Evolutionary conservation across 108 stramenopile genomes (phyloP).

Genomic region (Nannochloropsis salina): DNA sequence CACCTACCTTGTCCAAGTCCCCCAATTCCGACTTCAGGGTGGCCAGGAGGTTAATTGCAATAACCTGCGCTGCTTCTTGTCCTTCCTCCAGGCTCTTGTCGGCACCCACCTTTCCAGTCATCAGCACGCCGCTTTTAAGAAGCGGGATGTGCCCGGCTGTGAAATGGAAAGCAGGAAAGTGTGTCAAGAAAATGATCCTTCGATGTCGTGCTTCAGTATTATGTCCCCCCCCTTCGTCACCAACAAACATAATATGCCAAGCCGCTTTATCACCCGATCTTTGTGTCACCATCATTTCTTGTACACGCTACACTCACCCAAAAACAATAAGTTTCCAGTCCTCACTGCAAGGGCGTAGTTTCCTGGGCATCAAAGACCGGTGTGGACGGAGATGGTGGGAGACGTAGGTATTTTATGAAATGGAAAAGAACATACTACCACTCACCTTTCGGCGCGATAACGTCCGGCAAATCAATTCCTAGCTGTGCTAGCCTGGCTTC

Average conservation of each 20-base stretch:
- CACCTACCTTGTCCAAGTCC: conserved; percentile 50
- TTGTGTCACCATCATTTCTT: background rate
- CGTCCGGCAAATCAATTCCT: background rate
- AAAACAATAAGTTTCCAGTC: background rate
- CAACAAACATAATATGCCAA: too few species aligned
- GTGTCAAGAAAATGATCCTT: background rate
- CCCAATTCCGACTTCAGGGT: conserved; percentile 29
- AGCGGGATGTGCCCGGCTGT: background rate
- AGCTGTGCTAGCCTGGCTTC: background rate
- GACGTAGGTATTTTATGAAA: background rate
- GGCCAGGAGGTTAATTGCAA: conserved; percentile 13
- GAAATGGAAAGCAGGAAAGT: background rate
- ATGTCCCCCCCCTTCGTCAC: too few species aligned
- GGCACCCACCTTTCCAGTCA: conserved; percentile 20
- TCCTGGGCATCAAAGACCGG: background rate
- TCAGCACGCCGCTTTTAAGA: background rate
- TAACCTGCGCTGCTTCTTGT: background rate
- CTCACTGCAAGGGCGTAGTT: background rate
- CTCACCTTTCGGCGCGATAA: background rate
- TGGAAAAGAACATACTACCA: background rate
- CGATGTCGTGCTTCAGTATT: too few species aligned
- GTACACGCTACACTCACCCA: background rate
- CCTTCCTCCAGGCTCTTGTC: conserved; percentile 25
- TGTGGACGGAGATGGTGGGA: background rate
- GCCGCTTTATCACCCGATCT: too few species aligned